phyloP scores from a whole-genome alignment of 1,284 basidiomycete genomes.

The Athelia psychrophila region DNA sequence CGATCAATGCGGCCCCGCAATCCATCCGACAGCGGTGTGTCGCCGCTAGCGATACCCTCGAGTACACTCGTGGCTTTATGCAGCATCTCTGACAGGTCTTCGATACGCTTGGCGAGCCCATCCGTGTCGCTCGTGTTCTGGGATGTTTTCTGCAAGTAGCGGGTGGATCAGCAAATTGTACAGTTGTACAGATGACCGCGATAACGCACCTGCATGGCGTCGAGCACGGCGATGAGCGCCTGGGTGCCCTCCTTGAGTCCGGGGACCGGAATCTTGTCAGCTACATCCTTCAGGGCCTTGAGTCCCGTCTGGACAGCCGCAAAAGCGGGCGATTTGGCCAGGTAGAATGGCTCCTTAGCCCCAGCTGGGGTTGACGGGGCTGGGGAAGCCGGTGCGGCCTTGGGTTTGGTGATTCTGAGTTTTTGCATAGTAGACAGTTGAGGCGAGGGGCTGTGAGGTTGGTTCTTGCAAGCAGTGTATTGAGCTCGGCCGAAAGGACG shows the following conservation, averaged over 20 bases:
- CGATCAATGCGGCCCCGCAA: not conserved
- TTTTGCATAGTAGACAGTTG: no score
- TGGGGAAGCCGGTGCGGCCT: no score
- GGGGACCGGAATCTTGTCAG: not conserved
- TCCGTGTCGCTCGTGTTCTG: not conserved
- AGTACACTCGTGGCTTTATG: not conserved
- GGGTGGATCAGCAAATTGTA: not conserved
- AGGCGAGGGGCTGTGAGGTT: no score
- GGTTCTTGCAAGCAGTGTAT: no score
- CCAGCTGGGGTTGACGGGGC: no score
- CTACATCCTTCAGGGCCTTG: not conserved
- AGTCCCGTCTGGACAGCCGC: not conserved
- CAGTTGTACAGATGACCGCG: not conserved
- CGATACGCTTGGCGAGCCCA: not conserved
- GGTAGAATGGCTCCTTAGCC: no score
- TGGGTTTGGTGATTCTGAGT: no score
- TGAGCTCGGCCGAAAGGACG: no score
- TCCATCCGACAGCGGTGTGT: not conserved
- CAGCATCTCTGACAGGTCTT: not conserved
- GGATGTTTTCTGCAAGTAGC: not conserved
- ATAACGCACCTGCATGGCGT: not conserved
- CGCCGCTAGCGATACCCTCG: not conserved
- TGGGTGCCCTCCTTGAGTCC: not conserved
- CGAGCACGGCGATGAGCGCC: not conserved
- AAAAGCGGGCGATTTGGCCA: no score